phyloP scores from a whole-genome alignment of 2,329 filamentous ascomycete species.

The Pyrenophora tritici-repentis region DNA sequence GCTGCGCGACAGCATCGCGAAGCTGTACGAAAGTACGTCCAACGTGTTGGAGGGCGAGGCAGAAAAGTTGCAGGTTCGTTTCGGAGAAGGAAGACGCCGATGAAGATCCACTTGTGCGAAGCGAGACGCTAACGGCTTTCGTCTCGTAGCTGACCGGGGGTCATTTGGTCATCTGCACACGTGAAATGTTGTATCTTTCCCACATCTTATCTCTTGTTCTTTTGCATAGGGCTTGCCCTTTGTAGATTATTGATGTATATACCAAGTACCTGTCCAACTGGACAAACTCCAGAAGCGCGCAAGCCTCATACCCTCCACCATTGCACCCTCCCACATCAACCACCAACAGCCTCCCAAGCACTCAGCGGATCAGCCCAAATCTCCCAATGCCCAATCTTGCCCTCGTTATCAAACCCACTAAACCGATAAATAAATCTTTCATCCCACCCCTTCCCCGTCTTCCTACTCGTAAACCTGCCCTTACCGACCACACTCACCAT shows the following conservation, averaged over 20 bases:
- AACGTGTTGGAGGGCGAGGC: not conserved
- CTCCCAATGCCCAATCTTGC: constrained; percentile 51
- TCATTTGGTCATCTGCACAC: too few relatives aligned
- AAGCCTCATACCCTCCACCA: not conserved
- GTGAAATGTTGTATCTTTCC: too few relatives aligned
- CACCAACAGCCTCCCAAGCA: constrained; percentile 49
- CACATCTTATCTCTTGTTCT: too few relatives aligned
- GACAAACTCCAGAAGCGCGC: too few relatives aligned
- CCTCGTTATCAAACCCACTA: constrained; percentile 47
- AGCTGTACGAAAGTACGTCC: not conserved
- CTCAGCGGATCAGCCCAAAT: constrained; percentile 53
- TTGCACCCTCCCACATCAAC: not conserved
- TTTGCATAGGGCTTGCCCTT: not conserved
- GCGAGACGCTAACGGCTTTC: constrained; percentile 12
- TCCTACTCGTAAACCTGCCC: constrained; percentile 41
- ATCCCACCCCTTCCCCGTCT: constrained; percentile 49
- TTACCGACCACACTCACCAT: constrained; percentile 47
- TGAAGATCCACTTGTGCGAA: constrained; percentile 4
- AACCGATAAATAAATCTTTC: constrained; percentile 51
- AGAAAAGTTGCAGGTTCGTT: constrained; percentile 13
- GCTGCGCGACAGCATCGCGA: not conserved
- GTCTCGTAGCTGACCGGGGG: not conserved
- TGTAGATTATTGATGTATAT: not conserved
- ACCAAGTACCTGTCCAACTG: too few relatives aligned
- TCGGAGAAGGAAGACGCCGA: constrained; percentile 8